phyloP scores from a whole-genome alignment of 2,329 filamentous ascomycete species.

The Simplicillium sp. region DNA sequence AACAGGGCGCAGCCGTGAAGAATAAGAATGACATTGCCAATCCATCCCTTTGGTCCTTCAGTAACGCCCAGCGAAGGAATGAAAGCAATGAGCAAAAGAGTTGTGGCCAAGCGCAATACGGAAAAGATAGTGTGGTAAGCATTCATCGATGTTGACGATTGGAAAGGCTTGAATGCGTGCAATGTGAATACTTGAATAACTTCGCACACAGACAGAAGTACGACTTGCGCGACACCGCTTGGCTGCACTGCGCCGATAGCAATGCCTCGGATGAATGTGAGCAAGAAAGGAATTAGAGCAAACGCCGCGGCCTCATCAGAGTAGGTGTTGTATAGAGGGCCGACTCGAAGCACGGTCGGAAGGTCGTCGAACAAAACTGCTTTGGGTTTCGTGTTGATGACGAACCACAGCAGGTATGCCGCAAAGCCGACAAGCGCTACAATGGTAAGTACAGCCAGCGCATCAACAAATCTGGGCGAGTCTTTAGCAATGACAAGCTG shows the following conservation, averaged over 20 bases:
- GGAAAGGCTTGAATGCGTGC: conserved; percentile 83
- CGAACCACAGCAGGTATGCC: conserved; percentile 70
- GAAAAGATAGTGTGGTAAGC: conserved; percentile 85
- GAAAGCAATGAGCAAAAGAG: conserved; percentile 74
- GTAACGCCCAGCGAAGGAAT: conserved; percentile 71
- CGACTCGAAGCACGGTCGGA: conserved; percentile 79
- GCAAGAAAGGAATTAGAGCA: conserved; percentile 73
- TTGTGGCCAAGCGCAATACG: conserved; percentile 62
- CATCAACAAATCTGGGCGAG: conserved; percentile 64
- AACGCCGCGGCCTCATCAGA: conserved; percentile 88
- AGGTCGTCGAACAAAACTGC: conserved; percentile 90
- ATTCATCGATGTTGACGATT: conserved; percentile 92
- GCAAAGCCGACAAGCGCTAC: conserved; percentile 64
- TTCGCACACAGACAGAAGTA: conserved; percentile 88
- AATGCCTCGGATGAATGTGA: conserved; percentile 79
- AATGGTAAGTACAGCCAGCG: conserved; percentile 65
- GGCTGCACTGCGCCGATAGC: conserved; percentile 89
- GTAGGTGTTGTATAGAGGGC: conserved; percentile 94
- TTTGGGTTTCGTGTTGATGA: conserved; percentile 71
- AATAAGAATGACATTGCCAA: conserved; percentile 83
- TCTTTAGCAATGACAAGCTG: conserved; percentile 69
- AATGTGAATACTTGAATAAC: conserved; percentile 81
- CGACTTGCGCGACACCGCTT: conserved; percentile 86
- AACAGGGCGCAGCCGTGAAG: conserved; percentile 78
- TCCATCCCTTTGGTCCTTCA: conserved; percentile 81